These are phyloP conservation scores for Adansonia grandidieri DNA, from an alignment of 441 rosid species.

Conservation along the genomic window DNA sequence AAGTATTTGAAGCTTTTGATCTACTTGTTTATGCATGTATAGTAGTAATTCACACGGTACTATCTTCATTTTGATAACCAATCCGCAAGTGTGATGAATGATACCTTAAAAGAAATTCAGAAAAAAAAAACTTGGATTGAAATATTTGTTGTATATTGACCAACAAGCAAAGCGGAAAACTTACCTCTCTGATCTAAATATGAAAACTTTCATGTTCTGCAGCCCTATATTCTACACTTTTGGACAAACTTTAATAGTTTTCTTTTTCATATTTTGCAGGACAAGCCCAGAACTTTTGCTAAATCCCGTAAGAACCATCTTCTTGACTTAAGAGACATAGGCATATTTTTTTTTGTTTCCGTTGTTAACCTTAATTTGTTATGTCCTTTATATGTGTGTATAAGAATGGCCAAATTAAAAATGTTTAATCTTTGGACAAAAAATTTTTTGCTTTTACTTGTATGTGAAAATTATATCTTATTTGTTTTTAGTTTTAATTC, in stretches of 20 bases:
- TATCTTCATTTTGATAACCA: not conserved
- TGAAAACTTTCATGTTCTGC: not conserved
- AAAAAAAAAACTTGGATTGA: not conserved
- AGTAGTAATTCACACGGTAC: not conserved
- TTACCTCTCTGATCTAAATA: not conserved
- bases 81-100: not conserved
- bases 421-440: not conserved
- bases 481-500: not conserved
- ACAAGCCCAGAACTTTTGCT: conserved; percentile 89
- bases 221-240: not conserved
- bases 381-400: not conserved
- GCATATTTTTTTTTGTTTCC: not conserved
- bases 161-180: not conserved
- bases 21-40: not conserved
- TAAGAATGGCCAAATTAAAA: not conserved
- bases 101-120: not conserved
- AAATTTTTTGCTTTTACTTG: not conserved
- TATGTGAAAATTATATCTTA: not conserved
- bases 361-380: not conserved
- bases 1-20: not conserved
- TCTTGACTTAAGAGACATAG: conserved; percentile 7
- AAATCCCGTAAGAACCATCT: conserved; percentile 74
- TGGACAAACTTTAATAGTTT: not conserved
- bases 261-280: conserved; percentile 56
- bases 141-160: not conserved